Base-by-base conservation (phyloP, 2,329 filamentous ascomycete species). In the Teratosphaeria nubilosa region DNA sequence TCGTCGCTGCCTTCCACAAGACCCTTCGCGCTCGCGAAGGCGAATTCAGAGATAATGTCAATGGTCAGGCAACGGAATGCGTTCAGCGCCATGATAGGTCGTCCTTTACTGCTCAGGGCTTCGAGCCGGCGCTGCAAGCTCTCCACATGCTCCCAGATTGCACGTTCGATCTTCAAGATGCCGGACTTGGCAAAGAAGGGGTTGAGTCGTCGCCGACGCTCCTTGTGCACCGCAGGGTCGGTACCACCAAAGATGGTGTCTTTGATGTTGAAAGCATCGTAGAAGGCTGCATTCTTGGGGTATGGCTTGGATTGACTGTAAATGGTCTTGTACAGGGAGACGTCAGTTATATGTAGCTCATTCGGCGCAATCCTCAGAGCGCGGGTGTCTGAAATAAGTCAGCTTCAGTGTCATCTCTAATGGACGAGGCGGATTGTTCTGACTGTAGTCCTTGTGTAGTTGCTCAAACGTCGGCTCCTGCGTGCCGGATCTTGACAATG, bases 311-410 rank as follows among this genome's bases (percentile, higher is more conserved):
- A 41, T 48, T 56, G 55, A 32, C 55, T 56, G 55, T 56, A 56
- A 27, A 56, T 56, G 1, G 45, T 56, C 16, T 56, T 56, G 30
- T 56, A 56, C 20, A 32, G 20, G 7, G 48, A 41, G n/a, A 51
- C 30, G 24, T 56, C 55, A 24, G 24, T 52, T 11, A 56, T 37
- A n/a, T 56, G 55, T 1, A 56, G 48, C 30, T 56, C 55, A n/a
- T 56, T 56, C 5, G 55, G 55, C 16, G 41, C 55, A 53, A 56
- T 56, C 22, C 55, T 34, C n/a, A 56, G 45, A 22, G 55, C 55
- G 1, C 25, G 55, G 9, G 55, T 56, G 30, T 16, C 55, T 56
- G 51, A 7, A 2, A n/a, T 13, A 13, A 14, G 22, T 32, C 7
- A 27, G 32, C n/a, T n/a, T 27, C 4, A 50, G 9, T 13, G 24